These are phyloP conservation scores for Agastache rugosa DNA, from an alignment of 257 asterid genomes.

Conservation along the genomic window DNA sequence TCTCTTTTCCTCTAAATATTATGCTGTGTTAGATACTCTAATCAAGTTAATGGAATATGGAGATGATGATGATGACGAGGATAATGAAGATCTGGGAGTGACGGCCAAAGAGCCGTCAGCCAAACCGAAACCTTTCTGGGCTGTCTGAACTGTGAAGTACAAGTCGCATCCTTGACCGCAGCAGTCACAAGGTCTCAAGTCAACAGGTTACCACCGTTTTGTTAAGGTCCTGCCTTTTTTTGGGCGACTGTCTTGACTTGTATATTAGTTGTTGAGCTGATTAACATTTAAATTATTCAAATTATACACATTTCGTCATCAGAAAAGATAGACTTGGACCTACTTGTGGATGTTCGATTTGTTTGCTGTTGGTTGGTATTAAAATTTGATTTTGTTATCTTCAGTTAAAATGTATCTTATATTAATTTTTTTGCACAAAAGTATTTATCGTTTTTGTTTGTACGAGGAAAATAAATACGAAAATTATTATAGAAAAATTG, in stretches of 20 bases:
- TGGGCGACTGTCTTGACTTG: background rate
- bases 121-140: constrained; percentile 80
- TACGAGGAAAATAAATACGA: background rate
- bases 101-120: constrained; percentile 34
- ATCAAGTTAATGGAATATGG: constrained; percentile 93
- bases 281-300: background rate
- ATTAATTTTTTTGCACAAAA: background rate
- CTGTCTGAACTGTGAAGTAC: constrained; percentile 43
- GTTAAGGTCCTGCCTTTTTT: background rate
- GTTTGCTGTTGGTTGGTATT: background rate
- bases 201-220: constrained; percentile 3
- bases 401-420: no score
- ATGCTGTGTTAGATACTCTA: constrained; percentile 63
- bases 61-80: constrained; percentile 63
- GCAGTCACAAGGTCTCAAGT: background rate
- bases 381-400: no score
- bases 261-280: constrained; percentile 5
- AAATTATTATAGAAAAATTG: no score
- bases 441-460: background rate
- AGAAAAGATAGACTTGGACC: background rate
- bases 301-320: background rate
- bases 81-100: constrained; percentile 47
- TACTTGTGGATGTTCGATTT: background rate
- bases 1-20: background rate
- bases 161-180: constrained; percentile 12